Base-by-base conservation (phyloP, 805 yeast species). In the Yamadazyma scolyti region DNA sequence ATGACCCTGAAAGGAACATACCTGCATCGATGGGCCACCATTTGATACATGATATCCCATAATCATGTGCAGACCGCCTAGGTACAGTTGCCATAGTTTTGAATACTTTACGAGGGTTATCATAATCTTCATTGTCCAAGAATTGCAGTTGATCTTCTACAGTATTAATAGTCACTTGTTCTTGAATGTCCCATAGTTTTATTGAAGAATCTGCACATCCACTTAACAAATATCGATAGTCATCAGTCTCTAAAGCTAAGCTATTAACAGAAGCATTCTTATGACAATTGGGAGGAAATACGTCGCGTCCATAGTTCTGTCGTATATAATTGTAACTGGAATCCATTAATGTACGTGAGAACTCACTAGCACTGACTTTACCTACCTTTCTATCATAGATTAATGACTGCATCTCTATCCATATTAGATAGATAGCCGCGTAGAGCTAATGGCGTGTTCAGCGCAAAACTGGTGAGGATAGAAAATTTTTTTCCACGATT, bases 11-110 rank as follows among this genome's bases (percentile, higher is more conserved):
- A 12, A 87, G 68, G 59, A 87, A 88, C 79, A 89, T 69, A 1
- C 96, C 96, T 20, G 79, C 76, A 54, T 89, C 97, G 26, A 63
- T 61, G 0, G 93, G 88, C 90, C 96, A 90, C 97, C 97, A 89
- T 45, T 71, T 65, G 1, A 85, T 63, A 10, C 74, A 58, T 0
- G 95, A 82, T 0, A 89, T 67, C 0, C 96, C 95, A 51, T 68
- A 86, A 12, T 60, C 52, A 49, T 89, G 97, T 10, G 54, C 65
- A 5, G 65, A 30, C 30, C 54, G 58, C 14, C 65, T 46, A 0
- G 70, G 69, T 4, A 65, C 42, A 4, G 65, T 48, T 4, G 64
- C 70, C 4, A 65, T 20, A 11, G 40, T 39, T 4, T 38, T 12
- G 20, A 37, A 57, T 7, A 61, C 38, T 4, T 49, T 29, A 42